These are phyloP conservation scores for Cryptococcus maquisensis DNA, from an alignment of 1,284 basidiomycete genomes.

Conservation along the genomic window DNA sequence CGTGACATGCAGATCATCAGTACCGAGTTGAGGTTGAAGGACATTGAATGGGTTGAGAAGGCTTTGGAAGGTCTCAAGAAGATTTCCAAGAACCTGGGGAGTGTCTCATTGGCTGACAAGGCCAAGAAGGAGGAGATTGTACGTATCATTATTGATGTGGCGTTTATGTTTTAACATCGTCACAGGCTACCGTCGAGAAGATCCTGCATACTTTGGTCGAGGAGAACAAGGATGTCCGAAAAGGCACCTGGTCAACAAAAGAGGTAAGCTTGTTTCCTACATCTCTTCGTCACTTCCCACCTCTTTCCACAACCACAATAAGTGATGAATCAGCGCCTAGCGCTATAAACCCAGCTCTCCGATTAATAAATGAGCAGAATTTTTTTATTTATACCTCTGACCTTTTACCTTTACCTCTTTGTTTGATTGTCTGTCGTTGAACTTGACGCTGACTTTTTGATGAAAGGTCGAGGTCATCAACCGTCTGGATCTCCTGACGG, in stretches of 20 bases:
- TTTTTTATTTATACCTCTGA: conserved; percentile 51
- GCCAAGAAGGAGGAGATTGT: conserved; percentile 96
- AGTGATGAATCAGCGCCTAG: conserved; percentile 72
- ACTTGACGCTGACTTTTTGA: conserved; percentile 16
- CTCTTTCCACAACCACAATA: conserved; percentile 13
- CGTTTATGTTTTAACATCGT: background rate
- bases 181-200: conserved; percentile 77
- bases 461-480: conserved; percentile 92
- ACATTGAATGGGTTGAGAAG: conserved; percentile 99
- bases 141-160: conserved; percentile 26
- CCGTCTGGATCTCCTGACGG: conserved; percentile 82
- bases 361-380: conserved; percentile 60
- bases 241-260: conserved; percentile 93
- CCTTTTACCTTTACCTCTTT: conserved; percentile 13
- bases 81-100: conserved; percentile 59
- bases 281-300: background rate
- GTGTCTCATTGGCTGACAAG: conserved; percentile 81
- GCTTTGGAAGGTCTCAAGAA: conserved; percentile 75
- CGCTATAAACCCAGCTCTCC: conserved; percentile 70
- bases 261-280: conserved; percentile 68
- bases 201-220: conserved; percentile 73
- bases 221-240: conserved; percentile 87
- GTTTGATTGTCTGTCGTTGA: conserved; percentile 2
- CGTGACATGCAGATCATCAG: conserved; percentile 99
- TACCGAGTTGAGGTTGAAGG: conserved; percentile 89